Conservation (phyloP, 106 monocot genomes). For the Chionographis japonica region DNA sequence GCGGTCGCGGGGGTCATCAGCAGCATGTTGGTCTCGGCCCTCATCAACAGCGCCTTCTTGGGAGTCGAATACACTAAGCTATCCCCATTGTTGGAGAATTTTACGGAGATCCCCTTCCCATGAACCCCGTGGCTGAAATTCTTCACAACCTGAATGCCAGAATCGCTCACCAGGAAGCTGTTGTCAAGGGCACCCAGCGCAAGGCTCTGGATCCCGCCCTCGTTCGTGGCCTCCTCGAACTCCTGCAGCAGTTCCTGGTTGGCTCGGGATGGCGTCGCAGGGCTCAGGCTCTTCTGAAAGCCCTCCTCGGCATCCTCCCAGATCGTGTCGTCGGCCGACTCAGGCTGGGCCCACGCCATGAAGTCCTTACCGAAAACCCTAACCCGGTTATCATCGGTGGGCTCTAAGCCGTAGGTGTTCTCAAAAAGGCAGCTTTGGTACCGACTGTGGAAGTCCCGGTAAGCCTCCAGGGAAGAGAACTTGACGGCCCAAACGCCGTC, state of each 20-base stretch:
- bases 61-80: conserved; percentile 33
- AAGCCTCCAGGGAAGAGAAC: conserved; percentile 38
- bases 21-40: conserved; percentile 82
- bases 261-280: conserved; percentile 5
- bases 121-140: conserved; percentile 85
- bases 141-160: conserved; percentile 73
- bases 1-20: conserved; percentile 63
- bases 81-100: conserved; percentile 17
- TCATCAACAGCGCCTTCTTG: conserved; percentile 84
- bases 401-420: conserved; percentile 62
- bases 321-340: conserved; percentile 68
- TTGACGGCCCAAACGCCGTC: conserved; percentile 92
- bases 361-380: conserved; percentile 91
- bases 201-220: conserved; percentile 75
- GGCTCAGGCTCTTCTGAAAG: conserved; percentile 22
- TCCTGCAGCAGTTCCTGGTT: conserved; percentile 50
- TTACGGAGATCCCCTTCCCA: conserved; percentile 74
- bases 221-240: conserved; percentile 57
- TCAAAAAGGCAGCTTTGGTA: conserved; percentile 74
- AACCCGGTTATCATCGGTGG: conserved; percentile 46
- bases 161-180: conserved; percentile 74
- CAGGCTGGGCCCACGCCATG: conserved; percentile 80
- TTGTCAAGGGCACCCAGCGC: conserved; percentile 77
- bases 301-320: conserved; percentile 83
- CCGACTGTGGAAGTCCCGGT: conserved; percentile 35